phyloP scores from a whole-genome alignment of 192 early-diverging fungal genomes.

The Backusella tarrabulga region DNA sequence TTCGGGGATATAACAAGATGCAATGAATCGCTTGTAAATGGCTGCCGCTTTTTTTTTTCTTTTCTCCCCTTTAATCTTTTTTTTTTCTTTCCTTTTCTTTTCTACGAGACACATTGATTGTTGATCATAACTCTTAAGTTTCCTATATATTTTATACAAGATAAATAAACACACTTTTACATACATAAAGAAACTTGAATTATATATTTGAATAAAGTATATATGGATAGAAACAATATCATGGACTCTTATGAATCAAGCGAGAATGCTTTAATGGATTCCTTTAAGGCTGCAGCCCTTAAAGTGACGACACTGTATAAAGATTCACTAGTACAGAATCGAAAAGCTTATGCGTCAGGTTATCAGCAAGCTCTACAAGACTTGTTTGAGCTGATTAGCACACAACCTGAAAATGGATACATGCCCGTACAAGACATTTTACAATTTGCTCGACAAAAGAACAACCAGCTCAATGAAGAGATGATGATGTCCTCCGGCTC shows the following conservation, averaged over 20 bases:
- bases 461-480: slow-evolving; percentile 29
- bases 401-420: slow-evolving; percentile 38
- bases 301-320: slow-evolving; percentile 55
- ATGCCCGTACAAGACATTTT: slow-evolving; percentile 38
- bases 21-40: not conserved
- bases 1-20: not conserved
- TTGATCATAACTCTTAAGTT: not conserved
- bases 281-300: slow-evolving; percentile 52
- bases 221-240: slow-evolving; percentile 9
- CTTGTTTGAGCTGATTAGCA: slow-evolving; percentile 46
- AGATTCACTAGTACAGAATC: slow-evolving; percentile 51
- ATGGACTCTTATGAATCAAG: slow-evolving; percentile 38
- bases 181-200: not conserved
- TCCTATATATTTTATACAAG: not conserved
- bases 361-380: slow-evolving; percentile 55
- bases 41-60: not conserved
- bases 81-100: not conserved
- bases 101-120: not conserved
- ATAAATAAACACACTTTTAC: not conserved
- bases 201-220: not conserved
- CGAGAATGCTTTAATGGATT: slow-evolving; percentile 49
- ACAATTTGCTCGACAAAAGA: slow-evolving; percentile 33
- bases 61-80: not conserved
- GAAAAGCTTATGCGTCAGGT: slow-evolving; percentile 45
- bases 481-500: slow-evolving; percentile 9